Base-by-base conservation (phyloP, 306 rosid genomes). In the Citrullus colocynthis region DNA sequence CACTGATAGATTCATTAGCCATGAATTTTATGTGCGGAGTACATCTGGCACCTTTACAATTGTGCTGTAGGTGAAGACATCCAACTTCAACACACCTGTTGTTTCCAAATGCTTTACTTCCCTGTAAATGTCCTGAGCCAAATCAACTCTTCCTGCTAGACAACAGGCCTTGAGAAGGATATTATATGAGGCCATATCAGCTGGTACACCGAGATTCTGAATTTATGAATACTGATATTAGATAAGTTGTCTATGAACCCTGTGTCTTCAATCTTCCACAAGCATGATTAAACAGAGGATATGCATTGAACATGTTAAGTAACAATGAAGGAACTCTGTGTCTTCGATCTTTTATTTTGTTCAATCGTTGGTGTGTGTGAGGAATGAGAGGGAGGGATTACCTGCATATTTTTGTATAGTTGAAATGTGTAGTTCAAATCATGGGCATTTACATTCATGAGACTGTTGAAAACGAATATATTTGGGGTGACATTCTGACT, bases 1-100 rank as follows among this genome's bases (percentile, higher is more conserved):
- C 15, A 48, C 39, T 18, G 36, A 36, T 48, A 61, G 78, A 67
- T 57, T 42, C 56, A 20, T 21, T 34, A 48, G 39, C 24, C 42
- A 49, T 49, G 42, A 72, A 72, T 14, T 78, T 54, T 74, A 80
- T 80, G 49, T 41, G 48, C 36, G 48, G 63, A 18, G 44, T 80
- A 42, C 37, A 30, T 52, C 2, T 71, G 21, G 3, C 54, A 92
- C 97, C 98, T 95, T 95, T 75, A 92, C 87, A 78, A 95, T 89
- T 44, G 98, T 95, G 88, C 98, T 92, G 95, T 95, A 95, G 64
- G 98, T 95, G 85, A 92, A 95, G 84, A 92, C 95, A 82, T 92
- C 95, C 88, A 92, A 83, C 80, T 92, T 95, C 85, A 95, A 80
- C 78, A 79, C 83, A 82, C 95, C 96, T 32, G 66, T 79, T 34